phyloP scores from a whole-genome alignment of 805 yeast species.

The Metschnikowia continentalis region DNA sequence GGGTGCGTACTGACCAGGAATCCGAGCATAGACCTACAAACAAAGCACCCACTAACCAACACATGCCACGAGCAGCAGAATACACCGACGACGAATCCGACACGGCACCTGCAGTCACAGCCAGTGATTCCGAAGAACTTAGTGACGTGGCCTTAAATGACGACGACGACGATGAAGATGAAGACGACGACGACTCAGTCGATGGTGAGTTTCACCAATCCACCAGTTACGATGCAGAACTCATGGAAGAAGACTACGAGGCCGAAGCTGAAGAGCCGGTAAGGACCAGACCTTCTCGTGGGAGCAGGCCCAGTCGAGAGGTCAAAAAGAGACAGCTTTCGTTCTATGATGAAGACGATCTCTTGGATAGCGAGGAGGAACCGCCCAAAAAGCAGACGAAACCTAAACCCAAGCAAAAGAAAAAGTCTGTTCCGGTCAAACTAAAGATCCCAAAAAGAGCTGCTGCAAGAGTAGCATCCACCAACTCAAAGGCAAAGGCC shows the following conservation, averaged over 20 bases:
- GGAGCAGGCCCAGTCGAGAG: conserved; percentile 19
- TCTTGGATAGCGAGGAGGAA: conserved; percentile 24
- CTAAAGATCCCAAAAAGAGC: conserved; percentile 13
- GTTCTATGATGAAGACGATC: conserved; percentile 36
- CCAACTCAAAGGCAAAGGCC: conserved; percentile 1
- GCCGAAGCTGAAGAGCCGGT: conserved; percentile 9
- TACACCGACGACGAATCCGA: conserved; percentile 16
- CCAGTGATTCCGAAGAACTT: conserved; percentile 15
- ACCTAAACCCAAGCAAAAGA: conserved; percentile 13
- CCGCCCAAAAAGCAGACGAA: conserved; percentile 2
- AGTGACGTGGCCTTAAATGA: conserved; percentile 13
- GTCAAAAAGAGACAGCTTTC: conserved; percentile 35
- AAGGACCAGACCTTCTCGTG: conserved; percentile 10
- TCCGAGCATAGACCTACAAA: neutral
- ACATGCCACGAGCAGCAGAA: neutral
- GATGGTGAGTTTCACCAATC: conserved; percentile 5
- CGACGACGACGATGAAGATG: conserved; percentile 8
- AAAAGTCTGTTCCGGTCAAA: conserved; percentile 14
- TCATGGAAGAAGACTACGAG: conserved; percentile 9
- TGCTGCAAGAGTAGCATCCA: conserved; percentile 3
- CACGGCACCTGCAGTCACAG: conserved; percentile 1
- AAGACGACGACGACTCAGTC: conserved; percentile 9
- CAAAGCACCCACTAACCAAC: neutral
- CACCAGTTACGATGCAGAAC: conserved; percentile 6
- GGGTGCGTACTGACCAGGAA: neutral